phyloP scores from a whole-genome alignment of 192 early-diverging fungal genomes.

The Umbelopsis vinacea region DNA sequence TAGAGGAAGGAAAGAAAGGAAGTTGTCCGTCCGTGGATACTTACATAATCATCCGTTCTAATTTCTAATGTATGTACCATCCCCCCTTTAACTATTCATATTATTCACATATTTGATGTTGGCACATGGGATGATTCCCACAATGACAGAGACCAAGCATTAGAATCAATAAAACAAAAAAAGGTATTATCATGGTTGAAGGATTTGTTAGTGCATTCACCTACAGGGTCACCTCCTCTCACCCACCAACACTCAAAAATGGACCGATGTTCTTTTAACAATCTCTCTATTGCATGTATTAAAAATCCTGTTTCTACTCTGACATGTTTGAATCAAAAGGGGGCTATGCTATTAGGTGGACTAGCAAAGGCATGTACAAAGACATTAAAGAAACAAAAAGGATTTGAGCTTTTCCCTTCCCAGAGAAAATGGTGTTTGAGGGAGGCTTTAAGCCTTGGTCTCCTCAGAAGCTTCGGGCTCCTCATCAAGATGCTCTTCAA shows the following conservation, averaged over 20 bases:
- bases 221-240: not conserved
- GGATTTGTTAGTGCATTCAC: not conserved
- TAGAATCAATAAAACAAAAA: no score
- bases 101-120: no score
- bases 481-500: conserved; percentile 63
- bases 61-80: no score
- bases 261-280: not conserved
- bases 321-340: not conserved
- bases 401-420: conserved; percentile 27
- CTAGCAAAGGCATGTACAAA: not conserved
- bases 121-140: no score
- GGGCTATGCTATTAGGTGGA: not conserved
- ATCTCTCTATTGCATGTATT: conserved; percentile 23
- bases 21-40: no score
- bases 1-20: not conserved
- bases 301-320: conserved; percentile 6
- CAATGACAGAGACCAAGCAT: no score
- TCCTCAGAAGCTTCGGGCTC: not conserved
- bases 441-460: conserved; percentile 4
- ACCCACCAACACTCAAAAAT: not conserved
- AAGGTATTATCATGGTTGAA: no score
- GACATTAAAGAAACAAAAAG: conserved; percentile 4
- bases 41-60: no score
- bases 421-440: not conserved
- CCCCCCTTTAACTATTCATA: no score